phyloP scores from a whole-genome alignment of 2,329 filamentous ascomycete genomes.

The Pseudogymnoascus sp. region DNA sequence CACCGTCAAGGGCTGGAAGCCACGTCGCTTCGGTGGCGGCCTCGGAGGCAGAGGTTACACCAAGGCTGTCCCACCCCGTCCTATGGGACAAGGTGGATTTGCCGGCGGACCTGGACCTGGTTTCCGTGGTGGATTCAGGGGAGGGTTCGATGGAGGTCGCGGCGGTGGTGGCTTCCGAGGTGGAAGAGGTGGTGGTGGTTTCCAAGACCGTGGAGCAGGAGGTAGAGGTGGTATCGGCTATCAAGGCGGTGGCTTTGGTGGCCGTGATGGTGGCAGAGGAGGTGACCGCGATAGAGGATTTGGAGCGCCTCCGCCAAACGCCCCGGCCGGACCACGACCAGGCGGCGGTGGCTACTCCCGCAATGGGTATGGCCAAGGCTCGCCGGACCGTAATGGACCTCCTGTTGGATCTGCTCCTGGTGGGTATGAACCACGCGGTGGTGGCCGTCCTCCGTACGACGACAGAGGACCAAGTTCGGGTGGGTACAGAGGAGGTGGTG shows the following conservation, averaged over 20 bases:
- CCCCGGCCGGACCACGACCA: conserved; percentile 53
- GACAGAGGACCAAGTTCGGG: conserved; percentile 46
- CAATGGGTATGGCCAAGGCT: conserved; percentile 29
- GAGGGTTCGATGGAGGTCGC: conserved; percentile 31
- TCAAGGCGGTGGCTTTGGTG: conserved; percentile 24
- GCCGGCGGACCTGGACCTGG: conserved; percentile 40
- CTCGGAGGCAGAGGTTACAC: conserved; percentile 91
- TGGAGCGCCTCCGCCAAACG: conserved; percentile 46
- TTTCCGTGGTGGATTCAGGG: conserved; percentile 27
- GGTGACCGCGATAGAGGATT: conserved; percentile 33
- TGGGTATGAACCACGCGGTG: conserved; percentile 47
- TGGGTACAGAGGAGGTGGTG: conserved; percentile 31
- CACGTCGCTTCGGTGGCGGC: conserved; percentile 83
- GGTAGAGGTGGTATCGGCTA: conserved; percentile 29
- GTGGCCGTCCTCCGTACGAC: conserved; percentile 53
- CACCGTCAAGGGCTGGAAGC: conserved; percentile 89
- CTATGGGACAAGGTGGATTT: conserved; percentile 55
- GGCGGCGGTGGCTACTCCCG: conserved; percentile 42
- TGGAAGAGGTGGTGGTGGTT: conserved; percentile 15
- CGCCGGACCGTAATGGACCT: conserved; percentile 28
- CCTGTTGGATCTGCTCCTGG: conserved; percentile 27
- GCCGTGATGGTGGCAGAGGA: conserved; percentile 14
- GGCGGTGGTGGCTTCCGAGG: conserved; percentile 47
- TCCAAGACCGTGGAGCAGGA: conserved; percentile 26
- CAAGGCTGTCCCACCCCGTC: conserved; percentile 66